A percentile compares a stretch with the other conserved stretches of the same genome.
These are phyloP conservation scores for Noccaea caerulescens DNA, from an alignment of 345 rosid genomes.

Conservation along the genomic window DNA sequence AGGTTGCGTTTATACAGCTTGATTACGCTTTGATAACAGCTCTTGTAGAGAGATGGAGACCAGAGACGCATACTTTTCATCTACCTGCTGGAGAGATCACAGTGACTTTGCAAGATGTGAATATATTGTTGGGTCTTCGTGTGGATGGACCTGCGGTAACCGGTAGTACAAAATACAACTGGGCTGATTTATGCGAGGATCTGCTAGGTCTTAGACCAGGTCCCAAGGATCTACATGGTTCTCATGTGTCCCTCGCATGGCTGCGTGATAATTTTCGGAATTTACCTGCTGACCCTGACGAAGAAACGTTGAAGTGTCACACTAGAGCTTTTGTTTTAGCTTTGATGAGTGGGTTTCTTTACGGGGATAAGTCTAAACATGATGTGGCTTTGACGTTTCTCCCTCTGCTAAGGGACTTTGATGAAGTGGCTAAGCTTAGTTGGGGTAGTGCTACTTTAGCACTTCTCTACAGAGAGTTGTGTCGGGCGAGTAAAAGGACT, in stretches of 20 bases:
- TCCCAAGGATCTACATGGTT: conserved; percentile 45
- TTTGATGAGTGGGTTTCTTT: conserved; percentile 49
- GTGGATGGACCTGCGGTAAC: conserved; percentile 80
- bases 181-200: conserved; percentile 50
- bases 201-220: conserved; percentile 47
- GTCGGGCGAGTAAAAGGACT: conserved; percentile 49
- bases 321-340: conserved; percentile 47
- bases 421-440: conserved; percentile 44
- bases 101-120: conserved; percentile 64
- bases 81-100: conserved; percentile 78
- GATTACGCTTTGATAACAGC: conserved; percentile 77
- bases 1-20: conserved; percentile 69
- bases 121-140: conserved; percentile 67
- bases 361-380: conserved; percentile 48
- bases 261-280: conserved; percentile 45
- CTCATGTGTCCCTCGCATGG: conserved; percentile 47
- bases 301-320: conserved; percentile 41
- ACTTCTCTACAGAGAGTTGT: conserved; percentile 49
- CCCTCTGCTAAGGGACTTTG: conserved; percentile 42
- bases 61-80: conserved; percentile 74
- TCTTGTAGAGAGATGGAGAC: conserved; percentile 83
- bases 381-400: conserved; percentile 49
- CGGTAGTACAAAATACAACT: conserved; percentile 46
- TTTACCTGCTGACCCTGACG: conserved; percentile 43
- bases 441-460: conserved; percentile 50